phyloP scores from a whole-genome alignment of 768 basidiomycete genomes.

The Lactifluus piperatus region DNA sequence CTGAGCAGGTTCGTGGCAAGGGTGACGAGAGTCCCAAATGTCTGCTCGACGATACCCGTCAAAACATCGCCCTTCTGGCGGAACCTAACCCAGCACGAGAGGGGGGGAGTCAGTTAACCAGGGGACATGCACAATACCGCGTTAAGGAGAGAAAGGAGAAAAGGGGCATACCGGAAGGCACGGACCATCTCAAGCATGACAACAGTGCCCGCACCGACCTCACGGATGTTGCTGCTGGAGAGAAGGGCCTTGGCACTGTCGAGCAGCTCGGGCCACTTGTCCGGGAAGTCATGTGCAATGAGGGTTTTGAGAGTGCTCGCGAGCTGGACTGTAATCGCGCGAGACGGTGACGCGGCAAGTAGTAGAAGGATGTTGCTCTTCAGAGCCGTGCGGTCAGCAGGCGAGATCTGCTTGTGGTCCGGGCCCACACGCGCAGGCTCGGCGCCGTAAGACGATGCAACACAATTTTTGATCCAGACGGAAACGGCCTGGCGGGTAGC shows the following conservation, averaged over 20 bases:
- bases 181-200: slow-evolving; percentile 70
- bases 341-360: slow-evolving; percentile 57
- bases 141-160: background rate
- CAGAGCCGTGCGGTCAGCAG: slow-evolving; percentile 66
- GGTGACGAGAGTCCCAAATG: slow-evolving; percentile 70
- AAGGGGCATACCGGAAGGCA: slow-evolving; percentile 52
- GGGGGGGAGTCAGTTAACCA: background rate
- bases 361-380: slow-evolving; percentile 59
- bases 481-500: slow-evolving; percentile 78
- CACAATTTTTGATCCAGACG: slow-evolving; percentile 88
- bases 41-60: slow-evolving; percentile 45
- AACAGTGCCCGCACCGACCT: slow-evolving; percentile 77
- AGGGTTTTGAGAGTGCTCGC: slow-evolving; percentile 65
- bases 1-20: slow-evolving; percentile 64
- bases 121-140: background rate
- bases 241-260: slow-evolving; percentile 59
- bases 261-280: slow-evolving; percentile 63
- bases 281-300: slow-evolving; percentile 70
- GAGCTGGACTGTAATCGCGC: slow-evolving; percentile 67
- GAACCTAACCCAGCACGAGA: slow-evolving; percentile 40
- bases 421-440: slow-evolving; percentile 40
- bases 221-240: slow-evolving; percentile 50
- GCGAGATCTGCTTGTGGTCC: slow-evolving; percentile 53
- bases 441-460: slow-evolving; percentile 54
- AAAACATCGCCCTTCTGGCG: slow-evolving; percentile 54